A percentile compares a stretch with the other conserved stretches of the same genome.
These are phyloP conservation scores for Zoysia pacifica DNA, from an alignment of 176 grass and related monocot species.

Conservation along the genomic window DNA sequence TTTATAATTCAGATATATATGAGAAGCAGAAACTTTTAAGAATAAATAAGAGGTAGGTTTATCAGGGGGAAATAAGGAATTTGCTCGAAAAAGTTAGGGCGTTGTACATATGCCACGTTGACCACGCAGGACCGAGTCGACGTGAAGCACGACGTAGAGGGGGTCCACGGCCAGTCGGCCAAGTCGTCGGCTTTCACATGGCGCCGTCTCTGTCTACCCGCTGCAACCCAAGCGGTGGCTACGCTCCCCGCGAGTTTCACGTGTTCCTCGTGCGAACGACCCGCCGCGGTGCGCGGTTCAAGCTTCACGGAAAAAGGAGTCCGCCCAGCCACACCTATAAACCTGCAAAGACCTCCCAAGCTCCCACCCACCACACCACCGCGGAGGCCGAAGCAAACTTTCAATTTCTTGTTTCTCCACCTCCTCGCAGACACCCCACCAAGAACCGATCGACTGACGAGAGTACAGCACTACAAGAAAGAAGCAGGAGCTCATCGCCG, in stretches of 20 bases:
- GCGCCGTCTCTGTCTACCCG: neutral
- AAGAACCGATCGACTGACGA: neutral
- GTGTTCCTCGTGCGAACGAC: slow-evolving; percentile 32
- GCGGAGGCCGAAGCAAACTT: neutral
- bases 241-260: slow-evolving; percentile 5
- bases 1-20: no score
- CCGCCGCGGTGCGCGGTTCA: neutral
- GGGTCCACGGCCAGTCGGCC: slow-evolving; percentile 13
- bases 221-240: neutral
- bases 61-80: no score
- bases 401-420: no score
- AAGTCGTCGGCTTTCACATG: neutral
- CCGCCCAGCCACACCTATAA: neutral
- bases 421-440: no score
- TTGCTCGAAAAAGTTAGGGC: no score
- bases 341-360: neutral
- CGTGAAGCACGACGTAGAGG: neutral
- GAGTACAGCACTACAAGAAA: no score
- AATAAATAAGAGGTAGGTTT: no score
- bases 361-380: neutral
- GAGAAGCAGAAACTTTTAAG: no score
- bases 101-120: no score
- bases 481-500: neutral
- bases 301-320: neutral
- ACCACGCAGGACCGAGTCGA: no score